Evolutionary conservation across 139 green algal species (phyloP).

Genomic region (Pedinophyceae sp.): DNA sequence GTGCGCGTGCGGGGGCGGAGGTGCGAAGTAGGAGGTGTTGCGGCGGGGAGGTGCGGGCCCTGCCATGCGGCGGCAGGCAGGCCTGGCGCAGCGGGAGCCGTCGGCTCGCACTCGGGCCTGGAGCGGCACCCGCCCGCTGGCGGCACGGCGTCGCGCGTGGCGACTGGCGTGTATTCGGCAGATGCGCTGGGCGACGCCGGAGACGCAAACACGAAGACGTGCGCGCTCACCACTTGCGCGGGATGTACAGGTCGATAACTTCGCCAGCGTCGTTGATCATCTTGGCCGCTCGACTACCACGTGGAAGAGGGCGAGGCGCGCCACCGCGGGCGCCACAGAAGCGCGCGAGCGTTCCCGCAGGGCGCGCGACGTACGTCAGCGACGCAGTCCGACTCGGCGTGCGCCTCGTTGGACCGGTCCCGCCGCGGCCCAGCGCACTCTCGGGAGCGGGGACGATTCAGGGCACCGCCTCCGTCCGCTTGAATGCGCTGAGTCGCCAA

Average conservation of each 20-base stretch:
- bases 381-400: neutral
- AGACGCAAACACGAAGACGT: neutral
- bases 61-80: neutral
- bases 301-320: neutral
- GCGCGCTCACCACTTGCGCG: conserved; percentile 80
- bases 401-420: neutral
- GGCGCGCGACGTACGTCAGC: neutral
- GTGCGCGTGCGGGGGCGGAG: too few species aligned
- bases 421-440: too few species aligned
- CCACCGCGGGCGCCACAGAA: neutral
- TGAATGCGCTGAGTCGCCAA: too few species aligned
- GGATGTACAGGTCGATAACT: conserved; percentile 95
- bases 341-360: neutral
- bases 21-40: too few species aligned
- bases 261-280: conserved; percentile 90
- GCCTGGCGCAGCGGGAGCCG: neutral
- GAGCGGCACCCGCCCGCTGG: too few species aligned
- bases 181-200: neutral
- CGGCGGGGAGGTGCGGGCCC: too few species aligned
- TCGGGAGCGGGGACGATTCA: too few species aligned
- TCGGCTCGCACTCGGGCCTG: too few species aligned
- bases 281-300: conserved; percentile 11
- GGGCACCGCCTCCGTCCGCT: too few species aligned
- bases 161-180: too few species aligned
- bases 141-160: too few species aligned